Base-by-base conservation (phyloP, 352 stramenopile species). In the Pythium monospermum region DNA sequence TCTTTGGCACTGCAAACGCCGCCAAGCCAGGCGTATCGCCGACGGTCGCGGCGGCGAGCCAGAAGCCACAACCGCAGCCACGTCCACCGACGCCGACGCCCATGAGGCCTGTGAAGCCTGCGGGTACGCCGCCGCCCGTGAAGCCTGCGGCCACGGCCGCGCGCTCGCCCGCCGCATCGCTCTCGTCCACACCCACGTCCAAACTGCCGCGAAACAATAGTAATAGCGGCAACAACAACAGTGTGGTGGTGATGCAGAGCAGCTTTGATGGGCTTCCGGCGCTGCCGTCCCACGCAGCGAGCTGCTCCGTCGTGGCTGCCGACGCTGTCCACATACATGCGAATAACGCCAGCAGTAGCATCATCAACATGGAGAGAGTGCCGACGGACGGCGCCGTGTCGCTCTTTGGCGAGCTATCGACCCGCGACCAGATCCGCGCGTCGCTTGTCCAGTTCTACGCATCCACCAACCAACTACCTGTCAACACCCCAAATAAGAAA, bases 371-470 rank as follows among this genome's bases (percentile, higher is more conserved):
- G n/a, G n/a, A n/a, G n/a, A n/a, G n/a, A n/a, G 37, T 56, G 27
- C 43, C 46, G 1, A 15, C 4, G 13, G 46, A 55, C 41, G 52
- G 37, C 31, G 46, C 18, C 22, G 45, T 57, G n/a, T 16, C 13
- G 30, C 37, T 63, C 12, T 55, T 39, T 42, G 52, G 51, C 26
- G 47, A 64, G 15, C 23, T 28, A 2, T 53, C 53, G 6, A 50
- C 62, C 15, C 64, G 67, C 61, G 61, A 44, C 21, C 28, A 27
- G n/a, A 31, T 88, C n/a, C 76, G 76, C 40, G 36, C 27, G 22
- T 47, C 74, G 44, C 64, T 91, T 10, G 23, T 72, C 42, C 39
- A 45, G 13, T 68, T 69, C 46, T 87, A 84, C 57, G 54, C 43
- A 11, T 28, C 55, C 42, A 67, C 71, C 11, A 50, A 67, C 31